A percentile compares a stretch with the other conserved stretches of the same genome.
phyloP scores from a whole-genome alignment of 2,329 filamentous ascomycete genomes.

The Cercospora zeae-maydis region DNA sequence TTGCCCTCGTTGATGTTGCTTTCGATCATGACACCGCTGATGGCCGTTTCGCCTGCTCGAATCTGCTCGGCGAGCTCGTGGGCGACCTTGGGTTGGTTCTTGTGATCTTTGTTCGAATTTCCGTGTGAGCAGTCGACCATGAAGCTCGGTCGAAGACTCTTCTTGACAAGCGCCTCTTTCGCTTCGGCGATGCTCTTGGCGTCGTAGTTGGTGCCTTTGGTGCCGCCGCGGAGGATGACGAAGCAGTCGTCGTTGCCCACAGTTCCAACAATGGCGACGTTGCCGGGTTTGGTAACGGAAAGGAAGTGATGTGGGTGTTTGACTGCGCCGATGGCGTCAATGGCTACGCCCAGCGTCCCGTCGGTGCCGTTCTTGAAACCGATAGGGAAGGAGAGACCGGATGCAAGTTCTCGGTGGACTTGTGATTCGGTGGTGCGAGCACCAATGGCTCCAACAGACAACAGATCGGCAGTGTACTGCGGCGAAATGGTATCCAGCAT shows the following conservation, averaged over 20 bases:
- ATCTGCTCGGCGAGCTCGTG: constrained; percentile 79
- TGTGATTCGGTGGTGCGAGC: constrained; percentile 97
- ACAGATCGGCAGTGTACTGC: constrained; percentile 88
- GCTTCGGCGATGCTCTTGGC: constrained; percentile 77
- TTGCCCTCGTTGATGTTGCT: constrained; percentile 91
- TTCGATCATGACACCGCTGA: constrained; percentile 99
- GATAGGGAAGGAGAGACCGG: constrained; percentile 91
- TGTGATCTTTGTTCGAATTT: constrained; percentile 81
- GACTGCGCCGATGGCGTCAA: constrained; percentile 92
- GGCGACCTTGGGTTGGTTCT: constrained; percentile 94
- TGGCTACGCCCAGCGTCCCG: constrained; percentile 80
- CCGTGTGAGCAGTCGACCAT: constrained; percentile 99
- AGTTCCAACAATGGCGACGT: constrained; percentile 91
- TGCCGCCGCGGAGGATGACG: constrained; percentile 89
- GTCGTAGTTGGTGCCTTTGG: constrained; percentile 91
- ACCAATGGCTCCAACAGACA: constrained; percentile 88
- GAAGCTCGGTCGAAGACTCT: constrained; percentile 67
- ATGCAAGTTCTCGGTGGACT: constrained; percentile 89
- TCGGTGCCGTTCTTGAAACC: constrained; percentile 99
- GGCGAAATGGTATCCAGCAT: constrained; percentile 98
- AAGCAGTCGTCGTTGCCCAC: constrained; percentile 96
- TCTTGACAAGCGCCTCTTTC: constrained; percentile 72
- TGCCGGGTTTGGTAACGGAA: constrained; percentile 92
- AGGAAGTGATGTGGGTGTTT: constrained; percentile 93
- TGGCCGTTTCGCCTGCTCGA: constrained; percentile 72